Evolutionary conservation across 495 filamentous ascomycete genomes (phyloP).

Genomic region (Aspergillus heteromorphus): DNA sequence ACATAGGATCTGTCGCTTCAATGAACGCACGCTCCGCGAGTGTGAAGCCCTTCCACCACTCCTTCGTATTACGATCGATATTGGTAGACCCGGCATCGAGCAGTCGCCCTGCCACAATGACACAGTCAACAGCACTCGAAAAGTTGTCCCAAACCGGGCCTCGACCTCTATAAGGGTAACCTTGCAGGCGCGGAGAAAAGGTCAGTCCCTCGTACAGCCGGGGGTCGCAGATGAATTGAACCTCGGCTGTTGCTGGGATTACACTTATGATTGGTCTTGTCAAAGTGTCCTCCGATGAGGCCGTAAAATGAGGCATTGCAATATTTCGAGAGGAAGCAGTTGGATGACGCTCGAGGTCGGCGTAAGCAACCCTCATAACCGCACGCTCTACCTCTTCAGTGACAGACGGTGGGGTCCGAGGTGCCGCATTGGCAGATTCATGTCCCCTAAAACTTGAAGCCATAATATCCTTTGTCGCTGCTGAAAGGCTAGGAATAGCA

Average conservation of each 20-base stretch:
- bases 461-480: no score
- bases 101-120: conserved; percentile 31
- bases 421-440: background rate
- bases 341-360: conserved; percentile 25
- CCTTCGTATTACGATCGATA: conserved; percentile 21
- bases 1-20: conserved; percentile 23
- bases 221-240: conserved; percentile 11
- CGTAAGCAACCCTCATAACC: conserved; percentile 25
- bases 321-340: conserved; percentile 10
- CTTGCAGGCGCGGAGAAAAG: conserved; percentile 15
- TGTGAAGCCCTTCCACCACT: conserved; percentile 11
- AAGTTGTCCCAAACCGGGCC: conserved; percentile 20
- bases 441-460: background rate
- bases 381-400: conserved; percentile 24
- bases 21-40: conserved; percentile 27
- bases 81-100: conserved; percentile 35
- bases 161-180: conserved; percentile 24
- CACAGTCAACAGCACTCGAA: conserved; percentile 27
- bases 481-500: no score
- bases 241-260: conserved; percentile 8
- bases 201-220: background rate
- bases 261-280: conserved; percentile 13
- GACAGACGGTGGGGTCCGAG: conserved; percentile 5
- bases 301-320: conserved; percentile 10
- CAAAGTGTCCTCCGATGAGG: conserved; percentile 12